These are phyloP conservation scores for Chiua virens DNA, from an alignment of 768 basidiomycete genomes.

Conservation along the genomic window DNA sequence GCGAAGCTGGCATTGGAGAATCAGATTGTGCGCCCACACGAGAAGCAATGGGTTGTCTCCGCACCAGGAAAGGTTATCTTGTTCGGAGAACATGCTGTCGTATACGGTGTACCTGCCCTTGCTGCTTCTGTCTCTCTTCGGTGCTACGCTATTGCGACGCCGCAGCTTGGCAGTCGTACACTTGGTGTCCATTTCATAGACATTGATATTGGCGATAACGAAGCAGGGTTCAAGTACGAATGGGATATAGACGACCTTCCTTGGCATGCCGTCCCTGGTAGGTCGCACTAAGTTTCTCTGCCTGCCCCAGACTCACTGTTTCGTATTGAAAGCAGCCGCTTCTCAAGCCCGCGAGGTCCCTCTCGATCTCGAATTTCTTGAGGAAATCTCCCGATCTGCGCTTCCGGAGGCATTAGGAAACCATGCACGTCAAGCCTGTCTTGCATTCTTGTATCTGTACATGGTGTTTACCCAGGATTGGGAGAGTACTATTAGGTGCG, in stretches of 20 bases:
- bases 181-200: slow-evolving; percentile 68
- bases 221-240: slow-evolving; percentile 61
- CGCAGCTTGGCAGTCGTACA: slow-evolving; percentile 67
- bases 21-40: slow-evolving; percentile 22
- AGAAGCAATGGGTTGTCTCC: slow-evolving; percentile 81
- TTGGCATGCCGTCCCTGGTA: slow-evolving; percentile 66
- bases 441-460: slow-evolving; percentile 93
- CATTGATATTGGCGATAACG: slow-evolving; percentile 42
- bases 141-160: slow-evolving; percentile 84
- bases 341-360: slow-evolving; percentile 27
- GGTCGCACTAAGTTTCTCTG: neutral
- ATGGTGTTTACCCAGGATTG: slow-evolving; percentile 58
- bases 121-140: slow-evolving; percentile 95
- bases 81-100: slow-evolving; percentile 98
- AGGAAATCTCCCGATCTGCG: slow-evolving; percentile 57
- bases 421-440: slow-evolving; percentile 46
- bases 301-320: neutral
- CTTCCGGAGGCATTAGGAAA: slow-evolving; percentile 32
- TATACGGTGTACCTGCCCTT: slow-evolving; percentile 95
- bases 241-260: slow-evolving; percentile 81
- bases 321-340: slow-evolving; percentile 1
- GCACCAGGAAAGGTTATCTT: slow-evolving; percentile 98
- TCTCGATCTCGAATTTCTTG: slow-evolving; percentile 73
- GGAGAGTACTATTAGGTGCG: slow-evolving; percentile 55
- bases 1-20: slow-evolving; percentile 56